phyloP scores from a whole-genome alignment of 441 rosid genomes.

The Euphorbia schlechtendalii region DNA sequence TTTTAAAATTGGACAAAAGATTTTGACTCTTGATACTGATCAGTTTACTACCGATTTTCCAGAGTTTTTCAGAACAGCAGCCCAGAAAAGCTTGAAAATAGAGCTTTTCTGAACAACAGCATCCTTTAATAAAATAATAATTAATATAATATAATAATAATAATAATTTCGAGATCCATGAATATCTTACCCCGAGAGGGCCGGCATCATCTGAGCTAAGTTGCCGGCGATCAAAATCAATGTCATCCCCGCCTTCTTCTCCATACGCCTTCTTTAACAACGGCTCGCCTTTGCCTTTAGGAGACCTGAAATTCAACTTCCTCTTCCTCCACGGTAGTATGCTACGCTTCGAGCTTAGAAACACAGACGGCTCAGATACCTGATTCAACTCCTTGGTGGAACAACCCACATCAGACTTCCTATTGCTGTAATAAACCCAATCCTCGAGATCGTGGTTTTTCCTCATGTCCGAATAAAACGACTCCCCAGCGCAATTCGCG shows the following conservation, averaged over 20 bases:
- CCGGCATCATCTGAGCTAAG: constrained; percentile 68
- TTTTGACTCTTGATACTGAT: too few species aligned
- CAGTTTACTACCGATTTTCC: too few species aligned
- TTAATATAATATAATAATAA: too few species aligned
- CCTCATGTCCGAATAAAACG: constrained; percentile 40
- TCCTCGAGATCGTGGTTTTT: constrained; percentile 52
- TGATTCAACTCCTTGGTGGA: constrained; percentile 32
- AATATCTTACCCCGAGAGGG: constrained; percentile 46
- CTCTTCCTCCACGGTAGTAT: constrained; percentile 84
- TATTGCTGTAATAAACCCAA: constrained; percentile 70
- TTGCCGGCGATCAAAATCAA: constrained; percentile 83
- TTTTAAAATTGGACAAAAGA: too few species aligned
- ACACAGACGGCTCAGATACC: constrained; percentile 37
- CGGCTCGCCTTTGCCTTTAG: constrained; percentile 85
- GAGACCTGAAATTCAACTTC: constrained; percentile 71
- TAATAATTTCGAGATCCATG: too few species aligned
- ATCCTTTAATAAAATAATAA: too few species aligned
- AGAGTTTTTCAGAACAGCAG: too few species aligned
- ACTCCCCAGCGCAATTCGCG: constrained; percentile 74
- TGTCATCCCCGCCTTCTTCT: constrained; percentile 95
- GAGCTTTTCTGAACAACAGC: too few species aligned
- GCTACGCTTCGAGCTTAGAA: constrained; percentile 51
- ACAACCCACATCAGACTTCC: constrained; percentile 48
- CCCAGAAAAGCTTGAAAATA: too few species aligned
- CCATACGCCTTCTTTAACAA: constrained; percentile 74